phyloP scores from a whole-genome alignment of 805 yeast genomes.

The Sungouiozyma intestinalis region DNA sequence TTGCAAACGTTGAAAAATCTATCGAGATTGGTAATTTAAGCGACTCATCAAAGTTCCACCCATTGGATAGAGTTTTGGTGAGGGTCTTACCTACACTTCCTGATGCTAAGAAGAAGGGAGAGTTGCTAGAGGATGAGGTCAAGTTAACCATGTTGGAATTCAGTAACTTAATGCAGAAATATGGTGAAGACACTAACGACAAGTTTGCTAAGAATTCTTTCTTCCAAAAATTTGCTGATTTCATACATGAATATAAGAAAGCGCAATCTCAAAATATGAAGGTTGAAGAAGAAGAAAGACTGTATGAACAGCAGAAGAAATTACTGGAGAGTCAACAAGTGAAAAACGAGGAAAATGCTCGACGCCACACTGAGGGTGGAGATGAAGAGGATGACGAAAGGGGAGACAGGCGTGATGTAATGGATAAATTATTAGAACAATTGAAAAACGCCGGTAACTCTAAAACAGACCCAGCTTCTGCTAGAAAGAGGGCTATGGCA shows the following conservation, averaged over 20 bases:
- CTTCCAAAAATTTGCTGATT: constrained; percentile 69
- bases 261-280: constrained; percentile 71
- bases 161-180: constrained; percentile 62
- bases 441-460: constrained; percentile 78
- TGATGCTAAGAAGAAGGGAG: constrained; percentile 62
- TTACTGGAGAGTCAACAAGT: constrained; percentile 31
- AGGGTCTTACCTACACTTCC: constrained; percentile 59
- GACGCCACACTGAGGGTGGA: constrained; percentile 4
- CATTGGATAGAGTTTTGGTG: constrained; percentile 60
- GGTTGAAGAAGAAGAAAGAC: constrained; percentile 70
- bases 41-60: constrained; percentile 69
- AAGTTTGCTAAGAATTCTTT: constrained; percentile 55
- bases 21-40: constrained; percentile 77
- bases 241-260: constrained; percentile 66
- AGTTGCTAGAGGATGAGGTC: constrained; percentile 52
- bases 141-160: constrained; percentile 55
- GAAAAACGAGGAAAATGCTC: constrained; percentile 8
- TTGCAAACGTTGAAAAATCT: constrained; percentile 64
- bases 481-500: constrained; percentile 70
- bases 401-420: constrained; percentile 38
- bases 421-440: constrained; percentile 81
- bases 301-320: constrained; percentile 67
- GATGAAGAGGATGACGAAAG: constrained; percentile 9
- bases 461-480: constrained; percentile 66
- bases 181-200: constrained; percentile 84